Base-by-base conservation (phyloP, 2,329 filamentous ascomycete genomes). In the Phaeosphaeriaceae sp. region DNA sequence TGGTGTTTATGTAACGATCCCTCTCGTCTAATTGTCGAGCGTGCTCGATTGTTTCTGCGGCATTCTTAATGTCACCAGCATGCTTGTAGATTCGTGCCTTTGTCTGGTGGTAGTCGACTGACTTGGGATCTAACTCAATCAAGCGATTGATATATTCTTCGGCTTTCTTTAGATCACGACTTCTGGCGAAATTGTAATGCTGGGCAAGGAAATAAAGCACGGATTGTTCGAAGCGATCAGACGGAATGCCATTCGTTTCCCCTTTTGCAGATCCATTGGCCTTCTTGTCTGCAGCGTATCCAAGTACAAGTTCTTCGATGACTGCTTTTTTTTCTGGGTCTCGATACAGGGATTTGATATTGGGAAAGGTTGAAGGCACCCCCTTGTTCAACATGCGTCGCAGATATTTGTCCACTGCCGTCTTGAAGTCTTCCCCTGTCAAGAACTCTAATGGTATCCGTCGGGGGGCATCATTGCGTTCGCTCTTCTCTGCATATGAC, bases 1-100 rank as follows among this genome's bases (percentile, higher is more conserved):
- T 99, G 57, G 92, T 95, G 80, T 99, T 99, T 81, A 97, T 97
- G 73, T 97, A 96, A 36, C 94, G 87, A 70, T 99, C 94, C 76
- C 88, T 91, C 59, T 89, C 85, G 68, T 99, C 95, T 54, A 97
- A 81, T 55, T 85, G 83, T 43, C 94, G 86, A 1, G 94, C 94
- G 58, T 87, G 80, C 62, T 97, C 89, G 91, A 99, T 97, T 34
- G 86, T 83, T 65, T 92, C 88, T 0, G 92, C 85, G 1, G 95
- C 94, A 74, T 89, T 90, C 58, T 83, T 78, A 5, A 87, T 77
- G 66, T 97, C 86, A 18, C 93, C 94, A 42, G 83, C 81, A 73
- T 99, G 92, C 79, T 99, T 99, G 77, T 87, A 88, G 81, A 97
- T 94, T 66, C 95, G 85, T 4, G 95, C 94, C 76, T 94, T 95